These are phyloP conservation scores for Martensiomyces pterosporus DNA, from an alignment of 192 early-diverging fungal genomes.

Conservation along the genomic window DNA sequence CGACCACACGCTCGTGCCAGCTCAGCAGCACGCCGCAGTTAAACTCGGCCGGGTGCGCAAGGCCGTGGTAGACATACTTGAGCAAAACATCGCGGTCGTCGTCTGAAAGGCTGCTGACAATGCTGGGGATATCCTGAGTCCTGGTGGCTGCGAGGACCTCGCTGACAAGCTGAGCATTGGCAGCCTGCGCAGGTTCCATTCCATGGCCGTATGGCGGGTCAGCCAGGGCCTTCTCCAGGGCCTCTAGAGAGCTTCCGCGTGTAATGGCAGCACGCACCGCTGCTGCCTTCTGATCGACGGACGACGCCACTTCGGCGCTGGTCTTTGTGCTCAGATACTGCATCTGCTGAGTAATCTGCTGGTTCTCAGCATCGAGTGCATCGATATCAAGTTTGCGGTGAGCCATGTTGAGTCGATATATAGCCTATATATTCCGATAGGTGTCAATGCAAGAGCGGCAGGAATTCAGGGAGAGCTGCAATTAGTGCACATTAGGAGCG, in stretches of 20 bases:
- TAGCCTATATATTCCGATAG: too few relatives aligned
- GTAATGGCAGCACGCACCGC: slow-evolving; percentile 62
- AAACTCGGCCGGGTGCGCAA: slow-evolving; percentile 77
- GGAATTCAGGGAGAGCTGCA: too few relatives aligned
- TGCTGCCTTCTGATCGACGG: slow-evolving; percentile 37
- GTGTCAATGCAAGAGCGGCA: too few relatives aligned
- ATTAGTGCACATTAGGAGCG: too few relatives aligned
- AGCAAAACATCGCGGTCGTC: slow-evolving; percentile 76
- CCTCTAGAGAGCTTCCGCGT: slow-evolving; percentile 57
- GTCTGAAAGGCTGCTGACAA: slow-evolving; percentile 57
- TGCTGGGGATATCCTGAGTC: slow-evolving; percentile 60
- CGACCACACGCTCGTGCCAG: slow-evolving; percentile 97
- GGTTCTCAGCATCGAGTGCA: slow-evolving; percentile 20
- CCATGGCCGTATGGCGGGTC: slow-evolving; percentile 69
- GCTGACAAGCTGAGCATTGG: slow-evolving; percentile 74
- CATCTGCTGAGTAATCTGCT: slow-evolving; percentile 36
- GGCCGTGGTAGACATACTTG: slow-evolving; percentile 90
- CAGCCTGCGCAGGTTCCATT: slow-evolving; percentile 61
- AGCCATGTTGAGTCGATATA: slow-evolving; percentile 25
- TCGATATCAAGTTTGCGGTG: slow-evolving; percentile 45
- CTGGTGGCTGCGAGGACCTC: slow-evolving; percentile 74
- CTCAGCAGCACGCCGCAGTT: slow-evolving; percentile 79
- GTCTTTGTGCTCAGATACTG: slow-evolving; percentile 32
- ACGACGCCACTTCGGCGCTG: slow-evolving; percentile 9
- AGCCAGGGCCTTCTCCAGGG: slow-evolving; percentile 59